These are phyloP conservation scores for Neurospora sp. DNA, from an alignment of 495 filamentous ascomycete species.

Conservation along the genomic window DNA sequence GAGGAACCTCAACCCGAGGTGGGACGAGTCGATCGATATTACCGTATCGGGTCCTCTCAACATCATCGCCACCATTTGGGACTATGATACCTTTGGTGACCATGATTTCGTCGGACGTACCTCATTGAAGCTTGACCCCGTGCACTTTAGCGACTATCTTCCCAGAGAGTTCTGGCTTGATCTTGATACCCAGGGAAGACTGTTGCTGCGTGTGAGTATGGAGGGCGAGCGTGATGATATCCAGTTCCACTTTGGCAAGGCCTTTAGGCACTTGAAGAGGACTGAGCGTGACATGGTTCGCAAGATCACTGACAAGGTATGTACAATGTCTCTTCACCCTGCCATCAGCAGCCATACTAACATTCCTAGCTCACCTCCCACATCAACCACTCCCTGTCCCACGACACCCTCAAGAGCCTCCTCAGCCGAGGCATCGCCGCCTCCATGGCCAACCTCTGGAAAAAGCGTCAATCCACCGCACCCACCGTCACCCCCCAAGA, in stretches of 20 bases:
- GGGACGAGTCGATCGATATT: slow-evolving; percentile 97
- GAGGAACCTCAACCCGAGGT: slow-evolving; percentile 85
- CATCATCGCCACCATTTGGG: slow-evolving; percentile 95
- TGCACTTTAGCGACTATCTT: slow-evolving; percentile 91
- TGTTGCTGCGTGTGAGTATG: slow-evolving; percentile 91
- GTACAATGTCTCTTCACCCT: slow-evolving; percentile 9
- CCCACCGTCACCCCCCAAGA: slow-evolving; percentile 58
- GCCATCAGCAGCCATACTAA: slow-evolving; percentile 11
- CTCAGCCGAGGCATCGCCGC: slow-evolving; percentile 67
- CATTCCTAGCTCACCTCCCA: slow-evolving; percentile 70
- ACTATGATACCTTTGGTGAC: slow-evolving; percentile 94
- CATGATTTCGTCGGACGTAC: slow-evolving; percentile 96
- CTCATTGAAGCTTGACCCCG: slow-evolving; percentile 86
- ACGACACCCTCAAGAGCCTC: slow-evolving; percentile 63
- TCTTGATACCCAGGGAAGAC: slow-evolving; percentile 86
- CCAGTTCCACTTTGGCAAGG: slow-evolving; percentile 96
- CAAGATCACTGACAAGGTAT: slow-evolving; percentile 93
- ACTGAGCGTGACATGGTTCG: slow-evolving; percentile 97
- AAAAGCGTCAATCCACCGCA: slow-evolving; percentile 40
- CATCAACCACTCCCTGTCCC: slow-evolving; percentile 83
- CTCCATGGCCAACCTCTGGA: slow-evolving; percentile 72
- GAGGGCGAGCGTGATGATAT: slow-evolving; percentile 98
- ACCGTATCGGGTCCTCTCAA: slow-evolving; percentile 85
- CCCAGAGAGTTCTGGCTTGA: slow-evolving; percentile 96
- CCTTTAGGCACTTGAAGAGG: slow-evolving; percentile 87